phyloP scores from a whole-genome alignment of 305 asterid genomes.

The Salvia sclarea region DNA sequence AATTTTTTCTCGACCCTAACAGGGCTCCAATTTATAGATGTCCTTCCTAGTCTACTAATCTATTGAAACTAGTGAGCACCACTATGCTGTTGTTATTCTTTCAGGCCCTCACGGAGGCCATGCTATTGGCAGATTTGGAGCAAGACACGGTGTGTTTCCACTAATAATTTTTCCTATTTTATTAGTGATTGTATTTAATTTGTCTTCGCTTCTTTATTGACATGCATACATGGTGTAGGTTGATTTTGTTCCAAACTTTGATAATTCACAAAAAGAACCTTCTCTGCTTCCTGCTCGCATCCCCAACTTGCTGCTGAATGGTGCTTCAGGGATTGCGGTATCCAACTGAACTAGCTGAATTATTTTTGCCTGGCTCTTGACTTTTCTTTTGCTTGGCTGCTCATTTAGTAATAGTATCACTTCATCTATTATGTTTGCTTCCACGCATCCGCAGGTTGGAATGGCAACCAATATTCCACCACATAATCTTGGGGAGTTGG shows the following conservation, averaged over 20 bases:
- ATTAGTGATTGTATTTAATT: constrained; percentile 14
- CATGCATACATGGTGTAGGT: constrained; percentile 57
- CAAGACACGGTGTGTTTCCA: constrained; percentile 72
- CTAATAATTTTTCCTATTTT: constrained; percentile 18
- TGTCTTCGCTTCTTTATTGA: constrained; percentile 27
- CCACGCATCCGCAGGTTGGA: constrained; percentile 65
- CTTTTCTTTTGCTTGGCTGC: not conserved
- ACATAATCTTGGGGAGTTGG: constrained; percentile 97
- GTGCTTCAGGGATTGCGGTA: constrained; percentile 99
- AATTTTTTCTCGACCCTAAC: constrained; percentile 4
- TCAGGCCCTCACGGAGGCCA: constrained; percentile 95
- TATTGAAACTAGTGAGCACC: constrained; percentile 22
- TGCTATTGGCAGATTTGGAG: constrained; percentile 87
- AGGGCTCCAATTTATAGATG: constrained; percentile 13
- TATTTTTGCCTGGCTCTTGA: constrained; percentile 9
- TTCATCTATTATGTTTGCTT: constrained; percentile 17
- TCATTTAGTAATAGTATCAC: constrained; percentile 16
- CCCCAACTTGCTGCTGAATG: constrained; percentile 85
- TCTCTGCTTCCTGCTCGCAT: constrained; percentile 95
- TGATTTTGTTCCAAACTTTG: constrained; percentile 94
- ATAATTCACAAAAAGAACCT: constrained; percentile 94
- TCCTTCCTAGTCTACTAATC: not conserved
- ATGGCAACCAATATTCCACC: constrained; percentile 99
- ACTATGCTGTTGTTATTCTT: constrained; percentile 28
- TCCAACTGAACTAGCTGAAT: constrained; percentile 31